Conservation (phyloP, 2,329 filamentous ascomycete genomes). For the Magnaporthiopsis poae region DNA sequence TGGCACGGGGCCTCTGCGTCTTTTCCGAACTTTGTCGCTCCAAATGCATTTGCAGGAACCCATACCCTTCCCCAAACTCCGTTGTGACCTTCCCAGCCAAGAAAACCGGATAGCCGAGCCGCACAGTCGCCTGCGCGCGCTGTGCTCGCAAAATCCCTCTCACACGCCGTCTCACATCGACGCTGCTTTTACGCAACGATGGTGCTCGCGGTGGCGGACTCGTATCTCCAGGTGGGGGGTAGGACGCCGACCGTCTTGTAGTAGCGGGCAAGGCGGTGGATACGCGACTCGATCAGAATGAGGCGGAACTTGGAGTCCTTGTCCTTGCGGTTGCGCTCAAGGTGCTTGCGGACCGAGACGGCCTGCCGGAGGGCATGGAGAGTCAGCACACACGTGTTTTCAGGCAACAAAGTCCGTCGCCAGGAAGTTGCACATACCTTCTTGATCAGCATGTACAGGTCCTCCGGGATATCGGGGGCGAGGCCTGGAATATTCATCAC, state of each 20-base stretch:
- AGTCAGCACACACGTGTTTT: constrained; percentile 12
- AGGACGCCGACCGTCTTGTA: constrained; percentile 90
- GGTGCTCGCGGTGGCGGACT: constrained; percentile 91
- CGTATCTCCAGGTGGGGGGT: constrained; percentile 96
- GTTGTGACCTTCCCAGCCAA: constrained; percentile 6
- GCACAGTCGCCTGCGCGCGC: constrained; percentile 8
- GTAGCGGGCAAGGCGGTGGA: constrained; percentile 91
- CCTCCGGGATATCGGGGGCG: constrained; percentile 96
- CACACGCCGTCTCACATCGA: constrained; percentile 15
- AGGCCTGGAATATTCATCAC: constrained; percentile 81
- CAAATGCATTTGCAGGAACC: constrained; percentile 1
- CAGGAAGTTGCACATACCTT: constrained; percentile 55
- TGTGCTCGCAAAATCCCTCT: constrained; percentile 20
- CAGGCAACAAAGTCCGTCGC: background rate
- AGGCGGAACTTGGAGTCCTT: constrained; percentile 99
- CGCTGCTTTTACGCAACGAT: constrained; percentile 66
- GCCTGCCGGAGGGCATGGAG: constrained; percentile 43
- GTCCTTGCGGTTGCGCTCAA: constrained; percentile 99
- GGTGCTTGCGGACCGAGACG: constrained; percentile 98
- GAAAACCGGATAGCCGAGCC: background rate
- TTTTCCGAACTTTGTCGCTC: background rate
- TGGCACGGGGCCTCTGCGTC: background rate
- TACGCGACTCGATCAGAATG: constrained; percentile 99
- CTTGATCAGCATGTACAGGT: constrained; percentile 99
- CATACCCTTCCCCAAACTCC: constrained; percentile 6